phyloP scores from a whole-genome alignment of 257 asterid genomes.

The Vinca minor region DNA sequence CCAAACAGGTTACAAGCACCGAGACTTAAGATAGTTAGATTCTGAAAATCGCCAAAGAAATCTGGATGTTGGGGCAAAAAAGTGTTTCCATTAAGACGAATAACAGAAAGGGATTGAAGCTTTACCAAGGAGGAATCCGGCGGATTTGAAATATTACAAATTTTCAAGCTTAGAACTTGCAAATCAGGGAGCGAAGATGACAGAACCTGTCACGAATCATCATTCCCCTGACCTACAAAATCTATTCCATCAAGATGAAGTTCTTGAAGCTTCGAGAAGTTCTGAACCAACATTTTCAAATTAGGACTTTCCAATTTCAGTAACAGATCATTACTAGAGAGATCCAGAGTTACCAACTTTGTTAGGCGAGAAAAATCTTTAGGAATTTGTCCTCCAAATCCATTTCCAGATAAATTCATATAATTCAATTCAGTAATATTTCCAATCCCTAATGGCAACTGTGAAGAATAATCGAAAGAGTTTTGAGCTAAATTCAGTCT shows the following conservation, averaged over 20 bases:
- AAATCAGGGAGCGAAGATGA: conserved; percentile 34
- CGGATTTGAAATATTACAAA: conserved; percentile 25
- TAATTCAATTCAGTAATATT: conserved; percentile 7
- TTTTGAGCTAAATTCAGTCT: conserved; percentile 20
- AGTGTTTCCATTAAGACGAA: conserved; percentile 35
- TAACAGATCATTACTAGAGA: not conserved
- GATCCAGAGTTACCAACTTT: conserved; percentile 16
- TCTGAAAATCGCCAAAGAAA: conserved; percentile 32
- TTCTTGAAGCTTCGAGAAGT: conserved; percentile 25
- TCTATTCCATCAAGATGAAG: conserved; percentile 35
- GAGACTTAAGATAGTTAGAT: conserved; percentile 24
- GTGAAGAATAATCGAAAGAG: not conserved
- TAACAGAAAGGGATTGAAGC: conserved; percentile 34
- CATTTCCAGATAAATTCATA: conserved; percentile 13
- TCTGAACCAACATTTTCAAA: conserved; percentile 19
- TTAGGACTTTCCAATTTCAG: conserved; percentile 19
- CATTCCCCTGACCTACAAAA: conserved; percentile 19
- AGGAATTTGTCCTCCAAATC: conserved; percentile 13
- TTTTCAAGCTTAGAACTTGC: conserved; percentile 26
- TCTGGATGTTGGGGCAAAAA: conserved; percentile 30
- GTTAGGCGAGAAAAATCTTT: conserved; percentile 8
- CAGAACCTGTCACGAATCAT: conserved; percentile 24
- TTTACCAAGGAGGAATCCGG: conserved; percentile 24
- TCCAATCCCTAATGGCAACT: conserved; percentile 9
- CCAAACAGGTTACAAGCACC: conserved; percentile 35